Conservation (phyloP, 192 early-diverging fungal genomes). For the Coemansia sp. region DNA sequence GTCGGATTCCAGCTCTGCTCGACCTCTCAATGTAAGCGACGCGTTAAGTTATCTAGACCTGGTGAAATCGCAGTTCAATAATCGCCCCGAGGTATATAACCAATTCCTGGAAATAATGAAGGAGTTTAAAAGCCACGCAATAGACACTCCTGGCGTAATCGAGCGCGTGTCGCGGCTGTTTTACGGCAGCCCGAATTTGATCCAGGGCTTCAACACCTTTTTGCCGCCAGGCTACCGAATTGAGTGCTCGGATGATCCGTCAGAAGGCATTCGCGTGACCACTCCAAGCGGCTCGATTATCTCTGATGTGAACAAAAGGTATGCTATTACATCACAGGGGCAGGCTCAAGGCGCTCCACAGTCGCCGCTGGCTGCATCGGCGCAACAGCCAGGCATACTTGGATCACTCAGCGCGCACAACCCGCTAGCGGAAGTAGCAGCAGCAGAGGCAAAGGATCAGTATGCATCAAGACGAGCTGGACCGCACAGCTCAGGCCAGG, state of each 20-base stretch:
- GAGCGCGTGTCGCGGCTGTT: constrained; percentile 95
- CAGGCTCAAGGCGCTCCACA: constrained; percentile 8
- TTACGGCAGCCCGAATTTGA: constrained; percentile 81
- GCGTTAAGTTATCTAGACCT: constrained; percentile 95
- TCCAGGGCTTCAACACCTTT: constrained; percentile 99
- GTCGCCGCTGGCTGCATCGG: constrained; percentile 17
- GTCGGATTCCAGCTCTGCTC: constrained; percentile 23
- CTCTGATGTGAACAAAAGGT: constrained; percentile 38
- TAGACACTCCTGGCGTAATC: constrained; percentile 98
- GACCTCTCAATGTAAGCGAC: constrained; percentile 73
- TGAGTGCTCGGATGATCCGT: constrained; percentile 80
- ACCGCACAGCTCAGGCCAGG: constrained; percentile 10
- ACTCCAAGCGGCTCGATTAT: constrained; percentile 71
- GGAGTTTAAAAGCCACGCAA: constrained; percentile 95
- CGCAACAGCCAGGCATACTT: constrained; percentile 4
- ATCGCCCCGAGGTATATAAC: constrained; percentile 96
- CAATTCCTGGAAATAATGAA: constrained; percentile 99
- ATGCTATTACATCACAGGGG: constrained; percentile 1
- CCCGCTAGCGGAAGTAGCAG: constrained; percentile 7
- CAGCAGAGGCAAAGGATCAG: constrained; percentile 36
- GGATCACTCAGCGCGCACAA: constrained; percentile 4
- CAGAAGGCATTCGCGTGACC: constrained; percentile 81
- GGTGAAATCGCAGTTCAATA: constrained; percentile 89
- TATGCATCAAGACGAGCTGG: constrained; percentile 29
- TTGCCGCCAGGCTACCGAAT: constrained; percentile 97